Conservation (phyloP, 306 rosid genomes). For the Quercus agrifolia region DNA sequence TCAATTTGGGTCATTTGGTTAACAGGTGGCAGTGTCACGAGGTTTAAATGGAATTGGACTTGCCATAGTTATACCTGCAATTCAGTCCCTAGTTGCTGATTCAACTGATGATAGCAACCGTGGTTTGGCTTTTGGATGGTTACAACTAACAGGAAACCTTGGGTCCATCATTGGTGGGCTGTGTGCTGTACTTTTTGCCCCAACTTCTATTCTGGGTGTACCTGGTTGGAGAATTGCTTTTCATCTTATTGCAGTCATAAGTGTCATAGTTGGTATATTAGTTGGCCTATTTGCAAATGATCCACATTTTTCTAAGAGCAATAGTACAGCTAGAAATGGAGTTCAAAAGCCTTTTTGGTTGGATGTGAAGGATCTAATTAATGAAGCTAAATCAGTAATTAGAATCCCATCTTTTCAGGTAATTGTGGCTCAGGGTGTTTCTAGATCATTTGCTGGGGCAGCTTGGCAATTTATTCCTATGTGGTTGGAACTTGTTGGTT, state of each 20-base stretch:
- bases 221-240: constrained; percentile 90
- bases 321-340: constrained; percentile 13
- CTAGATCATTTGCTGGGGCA: constrained; percentile 80
- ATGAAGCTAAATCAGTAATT: constrained; percentile 66
- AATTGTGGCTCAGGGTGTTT: constrained; percentile 85
- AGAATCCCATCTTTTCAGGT: constrained; percentile 69
- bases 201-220: constrained; percentile 59
- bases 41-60: constrained; percentile 89
- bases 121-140: constrained; percentile 81
- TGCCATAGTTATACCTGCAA: constrained; percentile 75
- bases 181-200: constrained; percentile 59
- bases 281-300: constrained; percentile 61
- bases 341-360: constrained; percentile 28
- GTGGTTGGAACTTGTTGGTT: constrained; percentile 88
- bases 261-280: constrained; percentile 60
- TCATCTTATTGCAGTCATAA: constrained; percentile 65
- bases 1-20: background rate
- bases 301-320: constrained; percentile 44
- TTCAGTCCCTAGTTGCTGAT: constrained; percentile 77
- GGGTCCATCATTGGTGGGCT: constrained; percentile 78
- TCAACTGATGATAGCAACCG: constrained; percentile 68
- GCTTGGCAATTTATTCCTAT: constrained; percentile 68
- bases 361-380: constrained; percentile 46
- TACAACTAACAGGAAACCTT: constrained; percentile 53
- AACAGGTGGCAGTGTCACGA: constrained; percentile 79